Evolutionary conservation across 257 asterid species (phyloP), one percentile per base, ranked within the genome.

Genomic region (Lycium barbarum): DNA sequence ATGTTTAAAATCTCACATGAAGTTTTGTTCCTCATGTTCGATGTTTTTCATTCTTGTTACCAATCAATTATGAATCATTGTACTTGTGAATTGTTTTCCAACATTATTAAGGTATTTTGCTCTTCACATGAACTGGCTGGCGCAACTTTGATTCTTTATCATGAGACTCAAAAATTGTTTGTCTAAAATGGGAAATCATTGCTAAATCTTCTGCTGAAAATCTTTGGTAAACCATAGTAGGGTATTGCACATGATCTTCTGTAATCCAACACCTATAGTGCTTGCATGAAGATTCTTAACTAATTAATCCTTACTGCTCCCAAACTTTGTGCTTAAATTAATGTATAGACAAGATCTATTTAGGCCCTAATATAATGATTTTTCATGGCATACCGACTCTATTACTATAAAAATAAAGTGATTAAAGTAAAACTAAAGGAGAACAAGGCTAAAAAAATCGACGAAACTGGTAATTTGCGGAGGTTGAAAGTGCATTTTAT

Each of bases 21-120:
- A 7, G 15, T 78, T 53, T 78, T 78, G 65, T 78, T 78, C 14
- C 81, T 49, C 62, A 74, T 49, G 62, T 74, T 53, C 9, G 9
- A 51, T 26, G 82, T 51, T 51, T 49, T 33, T 26, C 63, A 78
- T 58, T 51, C 55, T 55, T 66, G 54, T 18, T 58, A 40, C 45
- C 22, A 45, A 58, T 85, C 81, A 65, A 59, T 35, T 36, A 81
- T 33, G 38, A 81, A 82, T 78, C 33, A 78, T 78, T 78, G 82
- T 53, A 78, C 65, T 40, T 81, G 80, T 61, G 59, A 57, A 82
- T 40, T 71, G 63, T 72, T 74, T 49, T 72, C 53, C 18, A 59
- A 57, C 65, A 72, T 61, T 47, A 85, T 85, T 71, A 26, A 58
- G 79, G 68, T 72, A 72, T 85, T 84, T 82, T 61, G 49, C 59